Percentiles rank a stretch among this genome's conserved stretches.
Evolutionary conservation across 371 early-diverging fungal genomes (phyloP).

Genomic region (Mucor sp.): DNA sequence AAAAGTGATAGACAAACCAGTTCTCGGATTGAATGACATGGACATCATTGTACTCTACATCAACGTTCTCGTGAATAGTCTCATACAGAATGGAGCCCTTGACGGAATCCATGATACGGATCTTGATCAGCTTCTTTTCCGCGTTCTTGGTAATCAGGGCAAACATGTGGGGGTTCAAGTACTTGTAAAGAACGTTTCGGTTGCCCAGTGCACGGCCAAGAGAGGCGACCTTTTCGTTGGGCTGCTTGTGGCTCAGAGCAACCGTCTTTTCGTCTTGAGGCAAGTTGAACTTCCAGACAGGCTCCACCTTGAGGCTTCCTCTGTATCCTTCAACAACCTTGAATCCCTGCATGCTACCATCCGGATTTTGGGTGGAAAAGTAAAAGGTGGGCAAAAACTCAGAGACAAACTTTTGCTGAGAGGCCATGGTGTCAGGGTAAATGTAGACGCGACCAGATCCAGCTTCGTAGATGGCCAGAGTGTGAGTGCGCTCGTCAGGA

Average conservation of each 20-base stretch:
- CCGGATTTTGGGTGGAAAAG: constrained; percentile 51
- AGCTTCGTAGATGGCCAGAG: constrained; percentile 66
- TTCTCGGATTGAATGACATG: constrained; percentile 81
- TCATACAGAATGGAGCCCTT: constrained; percentile 83
- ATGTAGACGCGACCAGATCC: constrained; percentile 58
- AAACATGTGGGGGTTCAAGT: constrained; percentile 90
- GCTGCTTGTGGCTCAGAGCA: constrained; percentile 37
- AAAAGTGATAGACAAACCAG: constrained; percentile 88
- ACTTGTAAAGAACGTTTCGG: constrained; percentile 95
- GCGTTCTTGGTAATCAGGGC: constrained; percentile 58
- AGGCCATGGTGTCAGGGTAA: constrained; percentile 58
- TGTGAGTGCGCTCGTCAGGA: constrained; percentile 64
- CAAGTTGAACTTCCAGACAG: constrained; percentile 64
- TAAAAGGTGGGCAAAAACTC: constrained; percentile 54
- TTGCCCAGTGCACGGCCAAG: constrained; percentile 92
- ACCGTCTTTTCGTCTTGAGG: constrained; percentile 63
- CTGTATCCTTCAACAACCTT: constrained; percentile 54
- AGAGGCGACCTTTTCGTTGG: constrained; percentile 72
- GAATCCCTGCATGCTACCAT: constrained; percentile 47
- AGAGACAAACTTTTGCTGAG: constrained; percentile 51
- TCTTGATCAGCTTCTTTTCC: constrained; percentile 38
- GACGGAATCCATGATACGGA: constrained; percentile 86
- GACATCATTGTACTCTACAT: constrained; percentile 54
- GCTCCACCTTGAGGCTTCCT: constrained; percentile 53
- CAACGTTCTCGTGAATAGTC: constrained; percentile 66